Percentiles rank a stretch among this genome's conserved stretches.
Conservation (phyloP, 257 asterid species). For the Paulownia fortunei region DNA sequence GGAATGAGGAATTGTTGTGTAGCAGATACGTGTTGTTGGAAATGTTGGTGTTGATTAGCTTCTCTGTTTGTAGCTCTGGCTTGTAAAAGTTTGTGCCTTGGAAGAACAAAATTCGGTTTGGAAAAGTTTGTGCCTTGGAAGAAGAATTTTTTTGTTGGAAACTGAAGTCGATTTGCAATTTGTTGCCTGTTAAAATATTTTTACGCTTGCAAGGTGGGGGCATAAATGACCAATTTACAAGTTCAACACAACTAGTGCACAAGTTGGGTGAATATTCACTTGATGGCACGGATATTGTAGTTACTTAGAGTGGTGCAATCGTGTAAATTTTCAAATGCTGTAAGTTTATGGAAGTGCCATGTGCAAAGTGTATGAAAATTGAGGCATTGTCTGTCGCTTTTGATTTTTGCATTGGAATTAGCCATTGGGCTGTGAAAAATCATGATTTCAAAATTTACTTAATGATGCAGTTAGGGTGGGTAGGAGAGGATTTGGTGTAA, state of each 20-base stretch:
- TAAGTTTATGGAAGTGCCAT: not conserved
- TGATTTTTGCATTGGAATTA: not conserved
- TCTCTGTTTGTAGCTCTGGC: slow-evolving; percentile 21
- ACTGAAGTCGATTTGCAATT: not conserved
- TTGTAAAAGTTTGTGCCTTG: slow-evolving; percentile 1
- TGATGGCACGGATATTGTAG: not conserved
- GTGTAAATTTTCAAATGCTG: not conserved
- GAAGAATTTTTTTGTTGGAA: not conserved
- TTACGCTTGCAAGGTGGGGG: not conserved
- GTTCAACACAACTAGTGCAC: slow-evolving; percentile 12
- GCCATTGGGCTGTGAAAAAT: slow-evolving; percentile 2
- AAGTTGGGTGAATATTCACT: not conserved
- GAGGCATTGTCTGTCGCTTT: not conserved
- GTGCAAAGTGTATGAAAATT: not conserved
- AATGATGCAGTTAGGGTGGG: not conserved
- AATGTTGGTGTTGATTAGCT: slow-evolving; percentile 19
- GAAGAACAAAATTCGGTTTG: slow-evolving; percentile 17
- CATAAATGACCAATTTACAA: not conserved
- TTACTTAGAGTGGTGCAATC: not conserved
- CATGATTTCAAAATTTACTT: not conserved
- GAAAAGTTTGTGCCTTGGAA: slow-evolving; percentile 4
- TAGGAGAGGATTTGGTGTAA: not conserved
- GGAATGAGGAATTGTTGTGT: slow-evolving; percentile 9
- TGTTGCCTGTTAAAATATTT: not conserved
- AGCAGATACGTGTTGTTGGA: slow-evolving; percentile 13